phyloP scores from a whole-genome alignment of 169 alveolate species.

The Cryptosporidium sp. region DNA sequence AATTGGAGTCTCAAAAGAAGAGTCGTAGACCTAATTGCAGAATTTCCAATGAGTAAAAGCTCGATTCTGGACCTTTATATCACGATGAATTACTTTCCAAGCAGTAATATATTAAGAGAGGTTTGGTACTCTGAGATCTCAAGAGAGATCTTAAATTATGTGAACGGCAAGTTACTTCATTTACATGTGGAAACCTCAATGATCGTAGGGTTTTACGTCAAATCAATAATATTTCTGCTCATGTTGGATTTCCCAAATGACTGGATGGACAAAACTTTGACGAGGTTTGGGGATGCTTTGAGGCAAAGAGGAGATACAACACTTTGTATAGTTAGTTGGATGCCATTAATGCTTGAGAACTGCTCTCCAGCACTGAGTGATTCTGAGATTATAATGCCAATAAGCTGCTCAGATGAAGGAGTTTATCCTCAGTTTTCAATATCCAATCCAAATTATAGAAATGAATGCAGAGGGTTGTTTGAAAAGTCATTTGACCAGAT shows the following conservation, averaged over 20 bases:
- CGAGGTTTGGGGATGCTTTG: background rate
- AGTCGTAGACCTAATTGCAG: background rate
- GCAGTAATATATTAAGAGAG: conserved; percentile 27
- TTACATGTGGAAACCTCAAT: conserved; percentile 27
- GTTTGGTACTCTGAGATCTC: conserved; percentile 57
- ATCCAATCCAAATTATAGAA: conserved; percentile 32
- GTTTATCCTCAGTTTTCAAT: conserved; percentile 65
- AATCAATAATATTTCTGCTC: conserved; percentile 13
- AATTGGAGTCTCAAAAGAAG: conserved; percentile 43
- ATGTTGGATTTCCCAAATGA: conserved; percentile 44
- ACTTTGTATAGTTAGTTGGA: conserved; percentile 66
- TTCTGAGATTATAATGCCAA: conserved; percentile 36
- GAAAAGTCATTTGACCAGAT: conserved; percentile 2
- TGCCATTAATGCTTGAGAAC: conserved; percentile 67
- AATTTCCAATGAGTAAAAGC: conserved; percentile 15
- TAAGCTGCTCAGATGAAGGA: conserved; percentile 72
- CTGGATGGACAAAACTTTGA: conserved; percentile 39
- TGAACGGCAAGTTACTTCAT: background rate
- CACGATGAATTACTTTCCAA: conserved; percentile 47
- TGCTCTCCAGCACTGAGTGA: conserved; percentile 18
- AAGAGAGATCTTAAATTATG: conserved; percentile 31
- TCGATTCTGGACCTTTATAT: conserved; percentile 34
- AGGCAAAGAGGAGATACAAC: conserved; percentile 60
- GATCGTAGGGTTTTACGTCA: conserved; percentile 61
- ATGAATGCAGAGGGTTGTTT: conserved; percentile 33